These are phyloP conservation scores for Tricholoma matsutake DNA, from an alignment of 768 basidiomycete species.

Conservation along the genomic window DNA sequence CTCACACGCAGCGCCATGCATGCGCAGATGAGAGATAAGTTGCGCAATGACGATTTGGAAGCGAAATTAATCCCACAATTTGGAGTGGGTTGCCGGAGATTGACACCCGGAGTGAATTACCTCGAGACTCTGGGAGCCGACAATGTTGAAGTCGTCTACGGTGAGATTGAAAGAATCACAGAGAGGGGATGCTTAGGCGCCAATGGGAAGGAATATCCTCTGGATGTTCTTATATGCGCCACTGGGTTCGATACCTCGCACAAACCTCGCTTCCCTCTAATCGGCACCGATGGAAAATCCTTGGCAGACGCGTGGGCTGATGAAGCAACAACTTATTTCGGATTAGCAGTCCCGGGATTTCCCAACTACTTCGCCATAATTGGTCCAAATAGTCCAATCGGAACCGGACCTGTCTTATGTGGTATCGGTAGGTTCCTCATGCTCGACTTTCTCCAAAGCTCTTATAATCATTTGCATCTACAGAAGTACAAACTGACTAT, in stretches of 20 bases:
- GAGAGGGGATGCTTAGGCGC: conserved; percentile 24
- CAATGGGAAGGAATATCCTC: conserved; percentile 14
- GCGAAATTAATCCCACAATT: conserved; percentile 36
- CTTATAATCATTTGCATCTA: background rate
- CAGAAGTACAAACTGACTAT: conserved; percentile 34
- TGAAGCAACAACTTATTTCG: conserved; percentile 24
- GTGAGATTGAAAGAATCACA: conserved; percentile 27
- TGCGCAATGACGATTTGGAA: conserved; percentile 40
- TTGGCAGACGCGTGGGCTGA: conserved; percentile 31
- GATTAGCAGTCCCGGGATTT: conserved; percentile 17
- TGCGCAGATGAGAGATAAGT: conserved; percentile 38
- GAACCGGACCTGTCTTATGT: conserved; percentile 31
- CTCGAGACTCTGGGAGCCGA: conserved; percentile 29
- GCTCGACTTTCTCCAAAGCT: background rate
- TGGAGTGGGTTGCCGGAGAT: conserved; percentile 32
- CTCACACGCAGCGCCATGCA: conserved; percentile 22
- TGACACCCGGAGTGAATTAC: conserved; percentile 33
- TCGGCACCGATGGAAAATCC: conserved; percentile 23
- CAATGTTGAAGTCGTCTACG: conserved; percentile 30
- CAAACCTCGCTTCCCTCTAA: conserved; percentile 31
- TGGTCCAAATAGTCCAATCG: conserved; percentile 34
- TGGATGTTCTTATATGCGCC: conserved; percentile 33
- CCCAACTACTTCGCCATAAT: conserved; percentile 32
- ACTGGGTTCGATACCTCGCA: conserved; percentile 36
- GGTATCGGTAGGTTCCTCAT: conserved; percentile 23